Percentiles rank a stretch among this genome's conserved stretches.
These are phyloP conservation scores for Cladorrhinum sp. DNA, from an alignment of 2,329 filamentous ascomycete species.

Conservation along the genomic window DNA sequence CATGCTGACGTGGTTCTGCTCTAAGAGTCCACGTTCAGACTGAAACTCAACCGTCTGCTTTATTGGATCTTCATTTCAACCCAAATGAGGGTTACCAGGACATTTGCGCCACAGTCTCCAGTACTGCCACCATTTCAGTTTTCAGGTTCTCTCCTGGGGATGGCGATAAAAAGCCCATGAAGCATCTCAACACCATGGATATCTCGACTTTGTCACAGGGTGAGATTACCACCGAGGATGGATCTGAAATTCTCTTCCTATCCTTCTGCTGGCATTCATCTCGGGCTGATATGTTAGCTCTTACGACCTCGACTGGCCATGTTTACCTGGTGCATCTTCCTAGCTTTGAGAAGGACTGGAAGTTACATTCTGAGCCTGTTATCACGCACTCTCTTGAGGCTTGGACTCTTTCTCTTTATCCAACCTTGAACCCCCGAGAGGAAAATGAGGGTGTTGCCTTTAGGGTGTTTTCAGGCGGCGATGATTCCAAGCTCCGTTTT, in stretches of 20 bases:
- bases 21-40: conserved; percentile 58
- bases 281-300: conserved; percentile 53
- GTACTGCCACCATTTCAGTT: conserved; percentile 67
- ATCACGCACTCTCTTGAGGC: conserved; percentile 62
- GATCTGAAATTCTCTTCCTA: conserved; percentile 57
- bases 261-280: conserved; percentile 71
- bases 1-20: conserved; percentile 1
- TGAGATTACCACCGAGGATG: conserved; percentile 1
- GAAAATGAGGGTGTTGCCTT: conserved; percentile 31
- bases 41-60: conserved; percentile 63
- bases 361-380: conserved; percentile 36
- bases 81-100: conserved; percentile 44
- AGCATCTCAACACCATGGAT: conserved; percentile 43
- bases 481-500: conserved; percentile 64
- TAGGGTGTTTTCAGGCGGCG: conserved; percentile 67
- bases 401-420: conserved; percentile 67
- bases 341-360: conserved; percentile 38
- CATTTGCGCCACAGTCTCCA: conserved; percentile 72
- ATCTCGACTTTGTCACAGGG: conserved; percentile 50
- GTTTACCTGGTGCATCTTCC: conserved; percentile 56
- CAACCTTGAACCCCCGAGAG: conserved; percentile 6
- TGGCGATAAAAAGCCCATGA: conserved; percentile 33
- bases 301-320: conserved; percentile 68
- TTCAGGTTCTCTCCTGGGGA: conserved; percentile 50
- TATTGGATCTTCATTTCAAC: conserved; percentile 84